Base-by-base conservation (phyloP, 345 rosid species). In the Aegle marmelos region DNA sequence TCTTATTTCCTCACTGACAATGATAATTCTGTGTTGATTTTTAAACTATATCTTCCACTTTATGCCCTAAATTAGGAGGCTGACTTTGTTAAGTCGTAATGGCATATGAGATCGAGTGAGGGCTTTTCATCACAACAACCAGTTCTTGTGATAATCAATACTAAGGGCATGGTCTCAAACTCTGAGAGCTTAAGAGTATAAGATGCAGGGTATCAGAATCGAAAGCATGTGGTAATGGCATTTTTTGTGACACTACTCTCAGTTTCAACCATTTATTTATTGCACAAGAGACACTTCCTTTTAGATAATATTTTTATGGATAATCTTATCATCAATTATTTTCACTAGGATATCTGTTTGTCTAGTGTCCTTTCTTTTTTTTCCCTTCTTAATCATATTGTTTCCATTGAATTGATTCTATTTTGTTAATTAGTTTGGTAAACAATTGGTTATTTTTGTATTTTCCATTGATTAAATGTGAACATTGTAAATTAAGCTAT, bases 21-120 rank as follows among this genome's bases (percentile, higher is more conserved):
- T 31, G 16, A 21, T 13, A 27, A 10, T 57, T 58, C n/a, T 33
- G 7, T 25, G 4, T 70, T 50, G 22, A 60, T 10, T 37, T 41
- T 58, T 67, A 66, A 68, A 48, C 64, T 24, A 41, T 39, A 9
- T 39, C 45, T 39, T 39, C 3, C 13, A 39, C 9, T 39, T 39
- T 13, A 9, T 39, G 13, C 0, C 45, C 27, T 66, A 36, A 67
- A 79, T 57, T 82, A 89, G 89, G 80, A 67, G 84, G 83, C 83
- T 81, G 74, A 76, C 57, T 77, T 37, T 39, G 57, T 3, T 65
- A 75, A 72, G 72, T 77, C 33, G 60, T 66, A 54, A 37, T 58
- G 22, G 54, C 22, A n/a, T 60, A 25, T 24, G 68, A 64, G 75
- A 36, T 66, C 4, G 4, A 33, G 3, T 5, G 0, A 33, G 34